Evolutionary conservation across 352 stramenopile species (phyloP).

Genomic region (Globisporangium yorkense): DNA sequence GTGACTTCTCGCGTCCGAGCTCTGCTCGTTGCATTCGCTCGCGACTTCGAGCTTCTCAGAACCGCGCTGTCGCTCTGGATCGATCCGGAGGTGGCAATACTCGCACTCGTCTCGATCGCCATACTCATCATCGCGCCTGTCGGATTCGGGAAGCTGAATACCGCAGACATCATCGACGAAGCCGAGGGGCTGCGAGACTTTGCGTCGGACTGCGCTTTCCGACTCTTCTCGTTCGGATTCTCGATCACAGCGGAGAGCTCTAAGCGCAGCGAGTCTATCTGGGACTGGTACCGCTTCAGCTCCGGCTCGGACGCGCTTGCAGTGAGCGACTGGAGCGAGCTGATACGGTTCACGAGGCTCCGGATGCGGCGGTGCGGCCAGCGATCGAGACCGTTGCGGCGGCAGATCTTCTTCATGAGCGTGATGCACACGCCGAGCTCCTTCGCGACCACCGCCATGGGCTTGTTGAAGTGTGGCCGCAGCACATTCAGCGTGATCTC

Average conservation of each 20-base stretch:
- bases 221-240: constrained; percentile 83
- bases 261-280: constrained; percentile 53
- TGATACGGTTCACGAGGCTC: constrained; percentile 79
- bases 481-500: constrained; percentile 79
- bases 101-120: background rate
- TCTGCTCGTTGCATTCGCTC: background rate
- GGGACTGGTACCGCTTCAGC: constrained; percentile 52
- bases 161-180: background rate
- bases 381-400: constrained; percentile 68
- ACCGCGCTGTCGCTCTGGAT: background rate
- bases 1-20: background rate
- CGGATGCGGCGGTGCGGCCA: constrained; percentile 82
- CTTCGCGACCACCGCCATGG: constrained; percentile 76
- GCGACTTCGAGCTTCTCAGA: background rate
- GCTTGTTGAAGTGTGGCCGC: constrained; percentile 80
- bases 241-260: constrained; percentile 76
- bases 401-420: constrained; percentile 86
- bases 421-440: constrained; percentile 83
- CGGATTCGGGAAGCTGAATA: background rate
- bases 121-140: background rate
- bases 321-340: constrained; percentile 61
- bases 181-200: constrained; percentile 29
- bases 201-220: constrained; percentile 59
- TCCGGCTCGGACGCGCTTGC: constrained; percentile 42
- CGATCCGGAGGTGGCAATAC: background rate